Percentiles rank a stretch among this genome's conserved stretches.
Conservation (phyloP, 768 basidiomycete species). For the Suillus subaureus region DNA sequence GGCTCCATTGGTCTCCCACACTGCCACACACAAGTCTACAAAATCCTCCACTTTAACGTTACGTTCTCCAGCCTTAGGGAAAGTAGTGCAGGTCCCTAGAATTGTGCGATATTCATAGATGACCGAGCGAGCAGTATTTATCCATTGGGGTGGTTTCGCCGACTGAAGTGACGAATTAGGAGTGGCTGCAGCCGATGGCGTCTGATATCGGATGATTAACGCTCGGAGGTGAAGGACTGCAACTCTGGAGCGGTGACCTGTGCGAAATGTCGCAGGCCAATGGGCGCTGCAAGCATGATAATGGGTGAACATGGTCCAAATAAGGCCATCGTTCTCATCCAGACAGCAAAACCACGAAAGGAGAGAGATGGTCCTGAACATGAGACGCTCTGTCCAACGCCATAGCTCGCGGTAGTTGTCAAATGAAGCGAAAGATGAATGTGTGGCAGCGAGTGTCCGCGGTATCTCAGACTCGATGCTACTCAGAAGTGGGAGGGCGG, state of each 20-base stretch:
- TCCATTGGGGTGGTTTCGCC: conserved; percentile 53
- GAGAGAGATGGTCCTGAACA: conserved; percentile 80
- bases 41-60: conserved; percentile 84
- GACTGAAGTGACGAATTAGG: conserved; percentile 22
- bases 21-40: conserved; percentile 74
- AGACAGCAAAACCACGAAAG: conserved; percentile 48
- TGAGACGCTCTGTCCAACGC: conserved; percentile 79
- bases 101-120: conserved; percentile 72
- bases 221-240: conserved; percentile 74
- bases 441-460: conserved; percentile 29
- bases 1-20: conserved; percentile 79
- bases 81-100: conserved; percentile 66
- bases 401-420: conserved; percentile 78
- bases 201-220: conserved; percentile 54
- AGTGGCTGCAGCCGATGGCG: conserved; percentile 17
- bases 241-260: conserved; percentile 72
- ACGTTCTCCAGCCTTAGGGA: conserved; percentile 80
- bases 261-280: conserved; percentile 82
- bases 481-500: conserved; percentile 56
- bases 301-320: conserved; percentile 67
- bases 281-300: conserved; percentile 63
- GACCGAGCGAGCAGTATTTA: conserved; percentile 63
- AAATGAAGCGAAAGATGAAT: conserved; percentile 49
- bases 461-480: conserved; percentile 50
- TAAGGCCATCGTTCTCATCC: conserved; percentile 38